A percentile compares a stretch with the other conserved stretches of the same genome.
These are phyloP conservation scores for Nitzschia palea DNA, from an alignment of 108 stramenopile species.

Conservation along the genomic window DNA sequence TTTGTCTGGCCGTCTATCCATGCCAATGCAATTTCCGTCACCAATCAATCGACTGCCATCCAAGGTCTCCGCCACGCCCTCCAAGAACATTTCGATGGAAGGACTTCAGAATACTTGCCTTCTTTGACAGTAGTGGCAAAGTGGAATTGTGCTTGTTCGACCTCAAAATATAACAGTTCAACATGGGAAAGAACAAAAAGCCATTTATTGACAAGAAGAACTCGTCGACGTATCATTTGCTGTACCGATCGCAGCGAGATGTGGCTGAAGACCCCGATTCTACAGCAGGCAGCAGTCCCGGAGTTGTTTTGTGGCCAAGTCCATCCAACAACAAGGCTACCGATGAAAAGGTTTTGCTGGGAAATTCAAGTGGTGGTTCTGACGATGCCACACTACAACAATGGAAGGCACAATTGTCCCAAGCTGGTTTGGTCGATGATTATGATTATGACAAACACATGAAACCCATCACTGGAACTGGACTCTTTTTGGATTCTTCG, in stretches of 20 bases:
- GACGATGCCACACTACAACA: constrained; percentile 5
- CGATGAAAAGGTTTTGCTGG: constrained; percentile 43
- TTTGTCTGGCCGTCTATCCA: too few species aligned
- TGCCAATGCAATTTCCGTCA: too few species aligned
- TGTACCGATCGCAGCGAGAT: constrained; percentile 85
- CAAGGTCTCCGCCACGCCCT: too few species aligned
- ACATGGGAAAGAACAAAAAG: constrained; percentile 87
- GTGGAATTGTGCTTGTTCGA: too few species aligned
- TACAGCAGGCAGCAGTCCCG: constrained; percentile 31
- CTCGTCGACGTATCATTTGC: constrained; percentile 72
- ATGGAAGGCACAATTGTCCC: constrained; percentile 35
- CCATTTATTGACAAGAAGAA: constrained; percentile 91
- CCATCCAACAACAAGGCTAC: constrained; percentile 52
- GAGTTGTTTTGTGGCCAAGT: constrained; percentile 65
- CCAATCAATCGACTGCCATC: too few species aligned
- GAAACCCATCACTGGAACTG: constrained; percentile 76
- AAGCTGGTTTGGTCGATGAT: constrained; percentile 60
- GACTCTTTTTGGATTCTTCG: constrained; percentile 33
- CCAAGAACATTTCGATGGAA: too few species aligned
- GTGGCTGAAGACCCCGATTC: constrained; percentile 49
- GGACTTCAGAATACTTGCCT: too few species aligned
- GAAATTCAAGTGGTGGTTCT: neutral
- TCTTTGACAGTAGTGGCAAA: too few species aligned
- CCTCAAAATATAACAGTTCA: too few species aligned
- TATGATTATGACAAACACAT: constrained; percentile 90